phyloP scores from a whole-genome alignment of 257 asterid genomes.

The Jasminum sambac region DNA sequence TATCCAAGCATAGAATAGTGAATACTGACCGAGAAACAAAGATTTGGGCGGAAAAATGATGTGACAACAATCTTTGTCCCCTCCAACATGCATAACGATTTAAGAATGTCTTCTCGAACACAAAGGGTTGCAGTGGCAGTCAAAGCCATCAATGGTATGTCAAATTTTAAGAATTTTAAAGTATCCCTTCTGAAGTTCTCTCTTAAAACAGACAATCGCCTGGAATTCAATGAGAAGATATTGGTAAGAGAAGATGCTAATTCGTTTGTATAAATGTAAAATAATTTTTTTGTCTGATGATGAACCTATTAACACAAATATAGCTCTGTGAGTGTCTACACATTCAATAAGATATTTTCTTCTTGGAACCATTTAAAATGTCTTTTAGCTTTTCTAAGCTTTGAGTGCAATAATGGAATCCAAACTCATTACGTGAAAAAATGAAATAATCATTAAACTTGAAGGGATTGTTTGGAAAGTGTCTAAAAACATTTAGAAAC shows the following conservation, averaged over 20 bases:
- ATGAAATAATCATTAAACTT: background rate
- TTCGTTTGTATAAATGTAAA: slow-evolving; percentile 5
- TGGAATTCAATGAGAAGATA: slow-evolving; percentile 29
- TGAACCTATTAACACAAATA: background rate
- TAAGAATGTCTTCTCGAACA: slow-evolving; percentile 74
- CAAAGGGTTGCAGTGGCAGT: slow-evolving; percentile 72
- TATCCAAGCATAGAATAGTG: slow-evolving; percentile 8
- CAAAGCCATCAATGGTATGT: slow-evolving; percentile 80
- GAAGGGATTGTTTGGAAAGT: background rate
- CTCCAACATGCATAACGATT: slow-evolving; percentile 66
- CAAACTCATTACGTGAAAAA: background rate
- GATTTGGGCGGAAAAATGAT: slow-evolving; percentile 78
- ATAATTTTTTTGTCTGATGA: background rate
- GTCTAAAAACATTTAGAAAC: too few species aligned
- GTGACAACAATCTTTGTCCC: slow-evolving; percentile 52
- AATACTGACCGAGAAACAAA: slow-evolving; percentile 63
- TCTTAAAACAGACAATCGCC: slow-evolving; percentile 66
- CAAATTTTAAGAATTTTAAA: slow-evolving; percentile 59
- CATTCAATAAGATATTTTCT: background rate
- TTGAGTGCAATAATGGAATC: background rate
- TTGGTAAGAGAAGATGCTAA: slow-evolving; percentile 8
- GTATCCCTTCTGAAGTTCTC: slow-evolving; percentile 56
- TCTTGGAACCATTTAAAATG: background rate
- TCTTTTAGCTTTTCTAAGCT: background rate
- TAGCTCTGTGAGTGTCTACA: background rate